Evolutionary conservation across 108 stramenopile genomes (phyloP), one percentile per base, ranked within the genome.

Genomic region (Fistulifera solaris): DNA sequence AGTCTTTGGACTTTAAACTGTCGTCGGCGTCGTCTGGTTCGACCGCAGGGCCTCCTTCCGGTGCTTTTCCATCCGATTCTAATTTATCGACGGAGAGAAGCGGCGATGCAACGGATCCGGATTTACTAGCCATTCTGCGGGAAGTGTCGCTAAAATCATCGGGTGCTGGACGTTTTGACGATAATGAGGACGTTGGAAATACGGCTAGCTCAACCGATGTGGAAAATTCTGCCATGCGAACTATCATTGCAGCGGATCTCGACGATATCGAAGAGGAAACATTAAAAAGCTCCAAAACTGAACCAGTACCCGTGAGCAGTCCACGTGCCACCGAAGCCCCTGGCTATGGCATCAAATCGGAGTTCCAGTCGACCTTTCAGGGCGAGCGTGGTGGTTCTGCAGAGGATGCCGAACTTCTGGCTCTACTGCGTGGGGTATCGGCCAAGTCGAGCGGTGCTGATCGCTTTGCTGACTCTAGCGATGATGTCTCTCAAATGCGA

Each of bases 351-450:
- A 24, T 74, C 43, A 62, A 70, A 46, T 49, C 68, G 25, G 42
- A 47, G 3, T 14, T 57, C 12, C 28, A 58, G 16, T 44, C 23
- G 14, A 82, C 78, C n/a, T 75, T 85, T 19, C 52, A 58, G 22
- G 83, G 81, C 18, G 76, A 85, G 22, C 66, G 81, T 13, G 83
- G 87, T 26, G 83, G 83, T 6, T 40, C 44, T 42, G 83, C 87
- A 14, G 71, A 92, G 27, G 89, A 92, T 57, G 79, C 80, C 41
- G 85, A 85, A 43, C 45, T 87, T 25, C 49, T 85, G 48, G 83
- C 85, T 0, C 54, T 70, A 47, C 41, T 87, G 27, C 56, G 72
- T 41, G 81, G 67, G 0, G 67, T 92, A 23, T 92, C 89, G 17
- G 65, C 62, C 16, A 77, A 73, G 40, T 65, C 73, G 11, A 38